These are phyloP conservation scores for Asterochloris sp. DNA, from an alignment of 139 green algal species.

Conservation along the genomic window DNA sequence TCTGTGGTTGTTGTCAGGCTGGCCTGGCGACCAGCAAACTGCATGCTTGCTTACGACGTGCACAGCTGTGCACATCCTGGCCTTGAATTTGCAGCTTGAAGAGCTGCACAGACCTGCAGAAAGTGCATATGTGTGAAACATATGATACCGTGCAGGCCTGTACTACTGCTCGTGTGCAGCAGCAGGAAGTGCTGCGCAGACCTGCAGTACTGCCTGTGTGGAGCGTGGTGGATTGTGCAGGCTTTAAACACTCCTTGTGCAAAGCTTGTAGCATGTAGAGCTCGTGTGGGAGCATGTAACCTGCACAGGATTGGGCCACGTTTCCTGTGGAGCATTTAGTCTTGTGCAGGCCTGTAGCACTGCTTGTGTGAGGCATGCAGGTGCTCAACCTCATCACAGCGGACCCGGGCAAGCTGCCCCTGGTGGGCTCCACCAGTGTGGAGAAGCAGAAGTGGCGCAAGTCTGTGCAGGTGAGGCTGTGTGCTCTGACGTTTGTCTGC, in stretches of 20 bases:
- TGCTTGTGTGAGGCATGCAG: neutral
- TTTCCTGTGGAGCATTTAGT: neutral
- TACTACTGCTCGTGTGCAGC: no score
- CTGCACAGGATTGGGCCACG: neutral
- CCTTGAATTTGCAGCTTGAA: no score
- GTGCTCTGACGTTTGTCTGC: neutral
- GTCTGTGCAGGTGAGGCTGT: neutral
- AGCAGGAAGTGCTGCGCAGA: no score
- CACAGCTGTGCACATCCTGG: no score
- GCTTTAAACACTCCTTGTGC: neutral
- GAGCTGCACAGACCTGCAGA: no score
- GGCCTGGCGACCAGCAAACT: no score
- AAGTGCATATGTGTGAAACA: no score
- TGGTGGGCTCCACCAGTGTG: neutral
- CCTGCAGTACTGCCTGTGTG: no score
- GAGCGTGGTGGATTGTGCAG: no score
- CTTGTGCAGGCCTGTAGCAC: neutral
- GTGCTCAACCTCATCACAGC: slow-evolving; percentile 18
- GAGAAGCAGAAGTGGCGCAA: slow-evolving; percentile 9
- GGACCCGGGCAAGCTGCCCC: neutral
- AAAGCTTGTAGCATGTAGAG: neutral
- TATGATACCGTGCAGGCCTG: no score
- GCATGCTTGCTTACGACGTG: no score
- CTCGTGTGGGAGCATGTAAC: neutral
- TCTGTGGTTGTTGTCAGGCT: no score